Evolutionary conservation across 768 basidiomycete species (phyloP).

Genomic region (Suillus subaureus): DNA sequence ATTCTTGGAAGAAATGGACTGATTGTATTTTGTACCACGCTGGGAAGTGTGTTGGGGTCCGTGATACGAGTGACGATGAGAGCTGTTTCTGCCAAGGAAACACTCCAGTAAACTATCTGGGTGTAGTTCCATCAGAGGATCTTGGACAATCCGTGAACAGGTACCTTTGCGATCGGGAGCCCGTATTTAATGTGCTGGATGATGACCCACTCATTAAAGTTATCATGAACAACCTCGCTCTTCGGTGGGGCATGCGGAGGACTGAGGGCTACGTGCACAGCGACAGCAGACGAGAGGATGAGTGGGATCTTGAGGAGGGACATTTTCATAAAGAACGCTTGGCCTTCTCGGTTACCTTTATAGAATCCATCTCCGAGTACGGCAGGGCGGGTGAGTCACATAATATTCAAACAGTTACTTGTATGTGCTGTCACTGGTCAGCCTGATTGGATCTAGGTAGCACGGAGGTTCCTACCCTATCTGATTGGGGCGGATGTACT

Average conservation of each 20-base stretch:
- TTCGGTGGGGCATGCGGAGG: conserved; percentile 47
- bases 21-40: conserved; percentile 5
- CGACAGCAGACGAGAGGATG: conserved; percentile 42
- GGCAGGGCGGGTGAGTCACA: neutral
- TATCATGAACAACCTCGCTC: conserved; percentile 27
- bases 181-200: neutral
- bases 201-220: conserved; percentile 7
- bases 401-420: neutral
- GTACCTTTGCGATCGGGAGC: conserved; percentile 1
- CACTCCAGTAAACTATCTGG: conserved; percentile 10
- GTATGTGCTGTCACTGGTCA: neutral
- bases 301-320: conserved; percentile 43
- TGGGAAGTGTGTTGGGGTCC: neutral
- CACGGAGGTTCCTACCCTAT: neutral
- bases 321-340: conserved; percentile 17
- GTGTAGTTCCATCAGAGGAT: neutral
- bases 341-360: neutral
- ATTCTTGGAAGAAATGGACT: conserved; percentile 2
- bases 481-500: neutral
- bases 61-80: neutral
- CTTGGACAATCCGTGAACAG: neutral
- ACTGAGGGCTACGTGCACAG: conserved; percentile 43
- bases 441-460: neutral
- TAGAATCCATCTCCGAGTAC: neutral
- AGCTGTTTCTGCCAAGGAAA: conserved; percentile 5